Conservation (phyloP, 306 rosid species). For the Gastrolobium bilobum region DNA sequence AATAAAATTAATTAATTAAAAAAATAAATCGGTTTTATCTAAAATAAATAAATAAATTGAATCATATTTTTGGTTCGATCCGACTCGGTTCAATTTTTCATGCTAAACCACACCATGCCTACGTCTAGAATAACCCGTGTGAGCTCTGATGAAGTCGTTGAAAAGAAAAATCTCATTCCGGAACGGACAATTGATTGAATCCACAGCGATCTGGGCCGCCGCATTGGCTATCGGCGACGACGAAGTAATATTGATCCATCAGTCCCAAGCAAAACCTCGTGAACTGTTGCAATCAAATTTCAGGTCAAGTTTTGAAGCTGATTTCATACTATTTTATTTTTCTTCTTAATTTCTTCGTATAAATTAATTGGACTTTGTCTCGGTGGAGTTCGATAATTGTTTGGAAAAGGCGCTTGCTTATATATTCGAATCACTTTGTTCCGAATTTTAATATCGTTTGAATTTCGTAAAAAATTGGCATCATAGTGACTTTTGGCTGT, state of each 20-base stretch:
- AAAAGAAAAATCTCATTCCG: neutral
- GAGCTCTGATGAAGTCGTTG: neutral
- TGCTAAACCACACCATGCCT: no score
- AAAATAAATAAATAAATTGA: no score
- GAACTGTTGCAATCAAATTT: neutral
- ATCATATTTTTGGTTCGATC: no score
- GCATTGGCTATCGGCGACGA: neutral
- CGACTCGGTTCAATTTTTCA: no score
- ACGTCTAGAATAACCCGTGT: no score
- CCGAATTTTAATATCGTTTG: neutral
- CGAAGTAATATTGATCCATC: neutral
- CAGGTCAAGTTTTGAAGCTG: conserved; percentile 34
- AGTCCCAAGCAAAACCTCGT: no score
- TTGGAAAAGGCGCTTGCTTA: neutral
- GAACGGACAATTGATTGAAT: neutral
- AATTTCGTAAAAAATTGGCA: conserved; percentile 15
- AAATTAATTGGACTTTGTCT: neutral
- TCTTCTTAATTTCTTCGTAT: neutral
- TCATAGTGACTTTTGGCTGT: conserved; percentile 1
- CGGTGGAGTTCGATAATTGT: neutral
- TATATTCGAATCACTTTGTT: neutral
- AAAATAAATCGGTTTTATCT: no score
- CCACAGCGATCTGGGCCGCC: neutral
- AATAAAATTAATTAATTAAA: no score
- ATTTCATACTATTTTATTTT: neutral